phyloP scores from a whole-genome alignment of 2,329 filamentous ascomycete species.

The Rhynchosporium secalis region DNA sequence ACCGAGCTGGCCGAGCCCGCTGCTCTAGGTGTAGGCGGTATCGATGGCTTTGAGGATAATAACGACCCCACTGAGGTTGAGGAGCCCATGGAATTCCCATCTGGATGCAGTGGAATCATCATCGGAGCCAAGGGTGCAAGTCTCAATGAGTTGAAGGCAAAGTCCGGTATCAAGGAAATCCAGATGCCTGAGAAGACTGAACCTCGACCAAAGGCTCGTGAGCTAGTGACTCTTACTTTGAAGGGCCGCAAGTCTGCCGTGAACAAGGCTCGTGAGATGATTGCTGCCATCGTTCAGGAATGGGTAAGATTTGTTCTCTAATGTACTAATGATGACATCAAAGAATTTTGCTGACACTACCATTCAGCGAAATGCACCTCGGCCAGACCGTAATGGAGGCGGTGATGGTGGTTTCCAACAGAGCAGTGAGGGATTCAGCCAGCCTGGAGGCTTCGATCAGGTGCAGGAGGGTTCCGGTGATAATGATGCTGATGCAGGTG shows the following conservation, averaged over 20 bases:
- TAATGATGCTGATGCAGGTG: background rate
- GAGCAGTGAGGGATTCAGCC: background rate
- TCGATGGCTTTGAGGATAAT: background rate
- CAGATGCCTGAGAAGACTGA: slow-evolving; percentile 20
- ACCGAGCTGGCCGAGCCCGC: slow-evolving; percentile 10
- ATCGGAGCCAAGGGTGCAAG: slow-evolving; percentile 20
- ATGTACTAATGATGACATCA: background rate
- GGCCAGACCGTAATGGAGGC: slow-evolving; percentile 14
- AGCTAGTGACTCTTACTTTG: slow-evolving; percentile 13
- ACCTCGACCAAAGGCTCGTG: slow-evolving; percentile 7
- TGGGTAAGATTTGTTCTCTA: slow-evolving; percentile 15
- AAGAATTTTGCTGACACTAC: background rate
- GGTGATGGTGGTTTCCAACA: background rate
- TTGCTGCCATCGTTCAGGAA: slow-evolving; percentile 20
- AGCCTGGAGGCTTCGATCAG: background rate
- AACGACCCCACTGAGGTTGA: slow-evolving; percentile 2
- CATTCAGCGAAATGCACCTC: slow-evolving; percentile 17
- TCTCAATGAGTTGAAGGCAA: slow-evolving; percentile 13
- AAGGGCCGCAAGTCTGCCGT: slow-evolving; percentile 11
- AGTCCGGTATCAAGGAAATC: slow-evolving; percentile 14
- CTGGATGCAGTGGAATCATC: slow-evolving; percentile 14
- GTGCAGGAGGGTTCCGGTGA: background rate
- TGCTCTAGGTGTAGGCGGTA: background rate
- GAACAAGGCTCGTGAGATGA: slow-evolving; percentile 14
- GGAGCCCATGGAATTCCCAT: slow-evolving; percentile 10